These are phyloP conservation scores for Starmerella davenportii DNA, from an alignment of 805 yeast species.

Conservation along the genomic window DNA sequence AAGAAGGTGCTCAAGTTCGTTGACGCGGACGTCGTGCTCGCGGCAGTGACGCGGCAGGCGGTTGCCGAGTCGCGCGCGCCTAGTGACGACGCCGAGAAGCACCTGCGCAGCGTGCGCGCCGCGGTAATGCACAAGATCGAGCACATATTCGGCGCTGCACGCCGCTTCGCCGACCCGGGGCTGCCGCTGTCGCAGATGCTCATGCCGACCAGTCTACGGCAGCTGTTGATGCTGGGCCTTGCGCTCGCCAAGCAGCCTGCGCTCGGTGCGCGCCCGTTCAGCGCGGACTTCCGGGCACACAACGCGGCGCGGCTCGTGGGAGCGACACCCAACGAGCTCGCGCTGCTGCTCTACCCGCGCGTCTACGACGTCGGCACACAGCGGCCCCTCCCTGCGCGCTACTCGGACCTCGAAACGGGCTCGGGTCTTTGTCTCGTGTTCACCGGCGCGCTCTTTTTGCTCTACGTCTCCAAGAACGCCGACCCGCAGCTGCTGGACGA, in stretches of 20 bases:
- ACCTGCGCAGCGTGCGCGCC: constrained; percentile 30
- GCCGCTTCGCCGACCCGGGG: constrained; percentile 27
- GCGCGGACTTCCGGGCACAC: constrained; percentile 44
- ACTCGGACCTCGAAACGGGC: constrained; percentile 25
- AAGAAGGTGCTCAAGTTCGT: constrained; percentile 60
- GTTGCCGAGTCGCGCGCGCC: constrained; percentile 16
- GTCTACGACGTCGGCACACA: constrained; percentile 40
- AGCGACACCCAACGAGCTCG: constrained; percentile 38
- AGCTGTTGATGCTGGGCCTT: constrained; percentile 48
- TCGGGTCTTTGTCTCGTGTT: constrained; percentile 59
- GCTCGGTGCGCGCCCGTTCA: constrained; percentile 32
- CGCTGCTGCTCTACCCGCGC: constrained; percentile 61
- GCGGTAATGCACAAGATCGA: constrained; percentile 37
- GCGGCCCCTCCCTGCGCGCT: constrained; percentile 8
- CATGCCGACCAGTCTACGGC: constrained; percentile 62
- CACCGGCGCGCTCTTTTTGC: constrained; percentile 31
- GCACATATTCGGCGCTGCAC: constrained; percentile 42
- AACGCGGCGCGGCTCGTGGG: constrained; percentile 34
- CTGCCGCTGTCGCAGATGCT: constrained; percentile 44
- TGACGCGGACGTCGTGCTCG: constrained; percentile 51
- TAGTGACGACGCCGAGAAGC: background rate
- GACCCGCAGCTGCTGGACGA: constrained; percentile 46
- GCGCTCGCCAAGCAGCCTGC: constrained; percentile 54
- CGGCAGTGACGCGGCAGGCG: constrained; percentile 36
- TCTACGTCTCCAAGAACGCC: constrained; percentile 22